Conservation (phyloP, 2,329 filamentous ascomycete genomes). For the Botryotinia globosa region DNA sequence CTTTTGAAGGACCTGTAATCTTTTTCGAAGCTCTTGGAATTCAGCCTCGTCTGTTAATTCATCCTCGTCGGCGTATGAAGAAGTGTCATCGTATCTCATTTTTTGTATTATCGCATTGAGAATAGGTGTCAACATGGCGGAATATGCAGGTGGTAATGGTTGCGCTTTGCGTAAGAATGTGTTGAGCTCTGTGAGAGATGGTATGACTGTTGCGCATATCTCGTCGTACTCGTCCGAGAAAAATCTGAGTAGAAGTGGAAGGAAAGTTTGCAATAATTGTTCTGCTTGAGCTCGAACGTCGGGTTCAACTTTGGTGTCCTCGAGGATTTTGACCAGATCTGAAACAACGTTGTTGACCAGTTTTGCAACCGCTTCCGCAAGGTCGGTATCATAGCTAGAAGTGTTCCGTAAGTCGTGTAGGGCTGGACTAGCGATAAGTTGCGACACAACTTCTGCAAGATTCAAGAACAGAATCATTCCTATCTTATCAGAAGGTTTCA, state of each 20-base stretch:
- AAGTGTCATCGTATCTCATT: constrained; percentile 96
- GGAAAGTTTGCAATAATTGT: constrained; percentile 75
- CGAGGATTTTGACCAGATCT: constrained; percentile 84
- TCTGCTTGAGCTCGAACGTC: constrained; percentile 72
- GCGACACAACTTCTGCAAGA: constrained; percentile 77
- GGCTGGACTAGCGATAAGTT: constrained; percentile 80
- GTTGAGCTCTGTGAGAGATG: constrained; percentile 86
- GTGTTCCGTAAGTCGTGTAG: constrained; percentile 77
- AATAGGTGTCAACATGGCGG: constrained; percentile 81
- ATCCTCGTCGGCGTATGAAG: constrained; percentile 88
- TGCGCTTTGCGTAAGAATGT: constrained; percentile 83
- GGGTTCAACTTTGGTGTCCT: constrained; percentile 60
- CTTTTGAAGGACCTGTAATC: constrained; percentile 87
- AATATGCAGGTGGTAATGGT: constrained; percentile 69
- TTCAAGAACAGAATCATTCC: constrained; percentile 91
- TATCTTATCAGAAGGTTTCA: constrained; percentile 90
- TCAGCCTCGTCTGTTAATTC: constrained; percentile 96
- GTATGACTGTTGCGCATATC: constrained; percentile 93
- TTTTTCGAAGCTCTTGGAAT: constrained; percentile 90
- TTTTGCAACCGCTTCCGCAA: constrained; percentile 92
- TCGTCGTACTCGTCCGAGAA: constrained; percentile 98
- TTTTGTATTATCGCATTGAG: constrained; percentile 90
- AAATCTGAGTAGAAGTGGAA: constrained; percentile 85
- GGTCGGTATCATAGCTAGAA: constrained; percentile 87
- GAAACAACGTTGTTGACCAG: constrained; percentile 86